A percentile compares a stretch with the other conserved stretches of the same genome.
Evolutionary conservation across 2,329 filamentous ascomycete genomes (phyloP).

Genomic region (Colletotrichum cereale): DNA sequence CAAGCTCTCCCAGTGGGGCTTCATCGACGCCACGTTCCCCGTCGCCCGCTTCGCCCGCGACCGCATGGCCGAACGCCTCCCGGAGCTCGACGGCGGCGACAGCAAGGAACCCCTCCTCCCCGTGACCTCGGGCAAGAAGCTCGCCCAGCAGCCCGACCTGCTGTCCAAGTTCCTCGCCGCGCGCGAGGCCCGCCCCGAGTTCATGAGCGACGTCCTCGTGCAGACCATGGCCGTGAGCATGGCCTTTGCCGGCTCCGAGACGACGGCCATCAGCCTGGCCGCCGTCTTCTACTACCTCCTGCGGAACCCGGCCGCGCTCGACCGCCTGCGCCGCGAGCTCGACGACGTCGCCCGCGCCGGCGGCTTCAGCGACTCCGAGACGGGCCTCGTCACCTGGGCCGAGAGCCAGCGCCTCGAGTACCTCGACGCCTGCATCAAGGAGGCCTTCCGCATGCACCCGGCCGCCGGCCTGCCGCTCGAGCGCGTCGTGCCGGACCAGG

Average conservation of each 20-base stretch:
- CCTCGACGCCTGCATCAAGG: constrained; percentile 82
- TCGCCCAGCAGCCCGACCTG: constrained; percentile 66
- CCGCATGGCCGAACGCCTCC: constrained; percentile 74
- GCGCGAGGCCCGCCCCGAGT: constrained; percentile 74
- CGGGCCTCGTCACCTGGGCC: constrained; percentile 75
- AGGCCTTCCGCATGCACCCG: constrained; percentile 82
- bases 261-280: constrained; percentile 80
- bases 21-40: constrained; percentile 77
- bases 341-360: constrained; percentile 69
- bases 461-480: constrained; percentile 80
- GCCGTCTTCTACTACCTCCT: constrained; percentile 81
- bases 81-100: constrained; percentile 53
- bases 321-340: constrained; percentile 70
- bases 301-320: constrained; percentile 69
- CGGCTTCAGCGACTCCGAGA: constrained; percentile 62
- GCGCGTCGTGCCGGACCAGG: constrained; percentile 75
- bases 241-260: constrained; percentile 82
- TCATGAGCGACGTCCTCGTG: constrained; percentile 78
- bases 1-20: constrained; percentile 73
- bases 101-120: constrained; percentile 54
- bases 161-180: constrained; percentile 80
- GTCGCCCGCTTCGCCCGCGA: constrained; percentile 79
- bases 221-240: constrained; percentile 80
- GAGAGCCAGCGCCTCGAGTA: constrained; percentile 80
- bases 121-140: constrained; percentile 51